These are phyloP conservation scores for Abrus pulchellus DNA, from an alignment of 306 rosid genomes.

Conservation along the genomic window DNA sequence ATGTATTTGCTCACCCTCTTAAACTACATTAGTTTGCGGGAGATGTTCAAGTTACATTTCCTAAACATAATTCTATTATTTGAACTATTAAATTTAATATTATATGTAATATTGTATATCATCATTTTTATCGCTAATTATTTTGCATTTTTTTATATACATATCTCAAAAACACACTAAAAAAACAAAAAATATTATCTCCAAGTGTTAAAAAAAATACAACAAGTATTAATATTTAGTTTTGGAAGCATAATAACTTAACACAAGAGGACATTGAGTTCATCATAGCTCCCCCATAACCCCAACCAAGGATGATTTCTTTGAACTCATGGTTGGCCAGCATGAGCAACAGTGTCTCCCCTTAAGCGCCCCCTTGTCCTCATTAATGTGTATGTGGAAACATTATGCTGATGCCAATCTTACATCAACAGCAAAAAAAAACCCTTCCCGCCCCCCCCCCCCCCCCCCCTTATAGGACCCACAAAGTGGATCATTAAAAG, in stretches of 20 bases:
- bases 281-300: conserved; percentile 59
- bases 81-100: no score
- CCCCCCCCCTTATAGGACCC: not conserved
- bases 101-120: no score
- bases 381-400: conserved; percentile 20
- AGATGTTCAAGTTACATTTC: no score
- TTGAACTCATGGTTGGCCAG: conserved; percentile 58
- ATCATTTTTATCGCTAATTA: no score
- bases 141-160: no score
- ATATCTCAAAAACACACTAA: no score
- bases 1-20: no score
- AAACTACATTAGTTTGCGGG: no score
- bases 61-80: no score
- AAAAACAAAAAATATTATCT: no score
- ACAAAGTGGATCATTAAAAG: conserved; percentile 9
- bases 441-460: no score
- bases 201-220: no score
- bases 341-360: conserved; percentile 49
- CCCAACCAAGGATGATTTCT: conserved; percentile 56
- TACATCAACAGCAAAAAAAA: conserved; percentile 51
- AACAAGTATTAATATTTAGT: not conserved
- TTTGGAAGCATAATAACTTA: conserved; percentile 19
- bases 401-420: conserved; percentile 68
- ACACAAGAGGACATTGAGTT: conserved; percentile 30
- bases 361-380: conserved; percentile 44